Percentiles rank a stretch among this genome's conserved stretches.
Evolutionary conservation across 2,329 filamentous ascomycete species (phyloP).

Genomic region (Moelleriella libera): DNA sequence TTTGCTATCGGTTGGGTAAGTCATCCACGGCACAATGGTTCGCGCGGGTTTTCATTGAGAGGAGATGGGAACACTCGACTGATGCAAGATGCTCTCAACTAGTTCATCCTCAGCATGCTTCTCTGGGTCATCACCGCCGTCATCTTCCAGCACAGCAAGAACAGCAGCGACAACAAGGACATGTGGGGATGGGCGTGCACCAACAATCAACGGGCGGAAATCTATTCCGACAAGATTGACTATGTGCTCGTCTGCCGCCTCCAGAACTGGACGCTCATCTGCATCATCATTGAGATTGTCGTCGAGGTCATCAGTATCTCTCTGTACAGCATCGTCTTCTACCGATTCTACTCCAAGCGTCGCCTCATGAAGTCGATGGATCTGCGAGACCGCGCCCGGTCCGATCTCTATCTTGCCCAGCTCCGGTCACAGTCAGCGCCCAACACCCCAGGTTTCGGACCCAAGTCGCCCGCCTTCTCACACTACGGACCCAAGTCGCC

Average conservation of each 20-base stretch:
- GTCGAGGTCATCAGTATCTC: slow-evolving; percentile 82
- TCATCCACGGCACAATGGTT: background rate
- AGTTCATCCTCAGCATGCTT: slow-evolving; percentile 78
- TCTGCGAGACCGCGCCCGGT: slow-evolving; percentile 81
- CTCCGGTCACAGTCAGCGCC: slow-evolving; percentile 77
- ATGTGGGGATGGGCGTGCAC: slow-evolving; percentile 98
- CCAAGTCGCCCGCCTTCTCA: slow-evolving; percentile 34
- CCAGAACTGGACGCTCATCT: slow-evolving; percentile 88
- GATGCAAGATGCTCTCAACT: background rate
- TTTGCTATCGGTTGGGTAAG: slow-evolving; percentile 70
- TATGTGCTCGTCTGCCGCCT: slow-evolving; percentile 87
- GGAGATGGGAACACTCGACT: background rate
- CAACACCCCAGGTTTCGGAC: slow-evolving; percentile 81
- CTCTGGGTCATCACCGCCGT: slow-evolving; percentile 86
- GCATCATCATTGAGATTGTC: slow-evolving; percentile 92
- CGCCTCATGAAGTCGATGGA: slow-evolving; percentile 96
- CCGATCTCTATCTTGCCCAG: slow-evolving; percentile 85
- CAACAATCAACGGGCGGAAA: slow-evolving; percentile 63
- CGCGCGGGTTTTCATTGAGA: background rate
- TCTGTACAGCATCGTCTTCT: slow-evolving; percentile 91
- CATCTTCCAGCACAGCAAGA: slow-evolving; percentile 65
- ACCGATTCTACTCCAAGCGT: slow-evolving; percentile 94
- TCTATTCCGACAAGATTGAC: slow-evolving; percentile 70
- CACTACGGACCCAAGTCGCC: slow-evolving; percentile 22
- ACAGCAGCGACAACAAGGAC: slow-evolving; percentile 61